Conservation (phyloP, 192 early-diverging fungal species). For the Physocladia obscura region DNA sequence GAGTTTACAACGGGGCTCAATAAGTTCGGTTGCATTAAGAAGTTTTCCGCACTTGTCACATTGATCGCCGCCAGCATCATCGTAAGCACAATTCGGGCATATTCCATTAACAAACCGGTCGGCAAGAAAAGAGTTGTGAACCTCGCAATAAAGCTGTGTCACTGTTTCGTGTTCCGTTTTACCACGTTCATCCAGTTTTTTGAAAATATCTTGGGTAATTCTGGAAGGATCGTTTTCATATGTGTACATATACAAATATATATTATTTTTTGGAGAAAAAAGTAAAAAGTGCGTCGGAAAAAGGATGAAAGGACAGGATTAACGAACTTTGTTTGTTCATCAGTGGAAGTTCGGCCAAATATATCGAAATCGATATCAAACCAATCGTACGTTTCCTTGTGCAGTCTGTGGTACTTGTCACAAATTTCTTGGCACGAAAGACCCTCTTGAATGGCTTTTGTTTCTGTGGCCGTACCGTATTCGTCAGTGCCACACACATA, state of each 20-base stretch:
- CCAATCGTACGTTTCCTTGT: constrained; percentile 90
- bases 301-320: not conserved
- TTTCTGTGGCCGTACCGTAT: constrained; percentile 99
- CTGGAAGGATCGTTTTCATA: constrained; percentile 1
- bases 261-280: too few relatives aligned
- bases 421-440: constrained; percentile 88
- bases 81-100: constrained; percentile 79
- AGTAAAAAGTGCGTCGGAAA: not conserved
- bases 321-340: constrained; percentile 73
- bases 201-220: constrained; percentile 89
- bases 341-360: constrained; percentile 93
- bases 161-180: constrained; percentile 72
- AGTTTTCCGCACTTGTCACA: constrained; percentile 93
- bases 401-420: constrained; percentile 91
- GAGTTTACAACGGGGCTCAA: constrained; percentile 93
- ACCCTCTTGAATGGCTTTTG: constrained; percentile 92
- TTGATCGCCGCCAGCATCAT: constrained; percentile 94
- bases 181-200: constrained; percentile 68
- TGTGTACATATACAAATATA: too few relatives aligned
- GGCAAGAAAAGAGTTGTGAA: constrained; percentile 87
- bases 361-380: constrained; percentile 91
- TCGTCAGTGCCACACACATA: constrained; percentile 98
- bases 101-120: constrained; percentile 97
- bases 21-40: constrained; percentile 87
- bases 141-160: constrained; percentile 88